Evolutionary conservation across 768 basidiomycete genomes (phyloP), one percentile per base, ranked within the genome.

Genomic region (Tylopilus felleus): DNA sequence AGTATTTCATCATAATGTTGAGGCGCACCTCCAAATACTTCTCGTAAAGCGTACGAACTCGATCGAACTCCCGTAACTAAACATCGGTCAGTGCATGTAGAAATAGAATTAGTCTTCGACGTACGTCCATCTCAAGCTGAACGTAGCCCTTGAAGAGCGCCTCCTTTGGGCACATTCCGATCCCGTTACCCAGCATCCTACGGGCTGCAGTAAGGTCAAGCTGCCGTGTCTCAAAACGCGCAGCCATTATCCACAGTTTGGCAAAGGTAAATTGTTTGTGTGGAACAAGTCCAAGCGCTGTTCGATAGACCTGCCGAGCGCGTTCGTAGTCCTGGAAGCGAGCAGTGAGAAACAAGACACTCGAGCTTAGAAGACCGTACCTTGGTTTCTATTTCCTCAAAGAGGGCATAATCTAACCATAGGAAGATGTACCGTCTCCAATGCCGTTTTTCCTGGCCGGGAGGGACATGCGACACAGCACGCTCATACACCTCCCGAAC

Each of bases 191-290:
- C 22, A 99, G 74, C 40, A 95, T 80, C 69, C 92, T 98, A 41
- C 96, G 80, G 4, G 95, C 96, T 23, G 92, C 85, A 17, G 77
- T 73, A 39, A 99, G 73, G 54, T 97, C 86, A 31, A 95, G 75
- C 49, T 82, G 81, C 42, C 97, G 82, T 8, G 97, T 74, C 71
- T 98, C 97, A 60, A 98, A 98, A 59, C 88, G 84, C 6, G 96
- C 93, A 60, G 88, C 96, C 75, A 90, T 81, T 19, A 90, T 70
- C 97, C 97, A 99, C 12, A 98, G 74, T 73, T 99, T 99, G 4
- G 97, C 91, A 61, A 99, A 99, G 0, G 97, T 98, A 71, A 99
- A 99, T 55, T 86, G 83, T 66, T 96, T 96, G 70, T 99, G 96
- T 0, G 97, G 97, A 3, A 98, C 86, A 22, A 98, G 84, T 54